Conservation (phyloP, 495 filamentous ascomycete genomes). For the Thermothielavioides terrestris region DNA sequence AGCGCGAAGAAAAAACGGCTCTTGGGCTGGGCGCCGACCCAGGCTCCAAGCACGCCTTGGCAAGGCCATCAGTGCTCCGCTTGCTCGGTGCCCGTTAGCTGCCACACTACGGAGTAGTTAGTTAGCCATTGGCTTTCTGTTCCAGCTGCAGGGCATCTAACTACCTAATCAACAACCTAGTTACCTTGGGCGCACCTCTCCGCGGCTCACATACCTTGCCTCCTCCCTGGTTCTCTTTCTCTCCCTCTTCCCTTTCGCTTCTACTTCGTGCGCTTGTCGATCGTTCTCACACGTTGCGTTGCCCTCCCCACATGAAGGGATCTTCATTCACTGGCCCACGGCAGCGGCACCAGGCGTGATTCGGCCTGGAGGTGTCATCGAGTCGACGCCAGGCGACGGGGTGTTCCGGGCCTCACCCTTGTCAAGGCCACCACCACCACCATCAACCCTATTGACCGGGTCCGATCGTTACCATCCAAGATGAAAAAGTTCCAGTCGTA, state of each 20-base stretch:
- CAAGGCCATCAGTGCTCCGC: not conserved
- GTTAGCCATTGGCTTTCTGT: not conserved
- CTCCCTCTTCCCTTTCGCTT: not conserved
- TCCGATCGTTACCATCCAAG: constrained; percentile 11
- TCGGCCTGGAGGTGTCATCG: not conserved
- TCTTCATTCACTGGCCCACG: not conserved
- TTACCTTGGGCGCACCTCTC: not conserved
- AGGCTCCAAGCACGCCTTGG: not conserved
- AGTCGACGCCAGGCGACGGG: constrained; percentile 1
- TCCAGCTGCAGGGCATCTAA: not conserved
- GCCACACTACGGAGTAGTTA: not conserved
- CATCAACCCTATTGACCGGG: not conserved
- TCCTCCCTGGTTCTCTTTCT: not conserved
- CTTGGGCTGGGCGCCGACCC: not conserved
- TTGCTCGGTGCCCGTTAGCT: too few species aligned
- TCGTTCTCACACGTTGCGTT: not conserved
- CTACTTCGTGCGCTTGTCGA: not conserved
- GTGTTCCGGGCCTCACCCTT: constrained; percentile 10
- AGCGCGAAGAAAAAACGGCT: not conserved
- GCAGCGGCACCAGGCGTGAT: not conserved
- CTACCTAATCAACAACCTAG: too few species aligned
- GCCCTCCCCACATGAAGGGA: not conserved
- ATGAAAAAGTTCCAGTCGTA: constrained; percentile 24
- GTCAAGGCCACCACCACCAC: not conserved
- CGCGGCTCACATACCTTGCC: not conserved